phyloP scores from a whole-genome alignment of 1,139 yeast species.

The Saccharomycopsis hybrid region DNA sequence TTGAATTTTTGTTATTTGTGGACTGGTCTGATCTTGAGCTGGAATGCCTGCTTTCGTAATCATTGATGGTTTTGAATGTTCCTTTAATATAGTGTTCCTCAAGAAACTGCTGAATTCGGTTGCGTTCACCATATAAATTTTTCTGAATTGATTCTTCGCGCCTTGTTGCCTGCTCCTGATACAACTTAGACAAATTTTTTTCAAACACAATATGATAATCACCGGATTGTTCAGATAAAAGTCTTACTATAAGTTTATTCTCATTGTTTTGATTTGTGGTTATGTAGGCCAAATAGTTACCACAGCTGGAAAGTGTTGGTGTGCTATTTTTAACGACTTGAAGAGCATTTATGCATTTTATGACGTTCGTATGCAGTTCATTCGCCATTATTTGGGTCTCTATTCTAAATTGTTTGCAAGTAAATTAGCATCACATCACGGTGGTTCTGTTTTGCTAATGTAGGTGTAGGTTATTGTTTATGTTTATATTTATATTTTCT shows the following conservation, averaged over 20 bases:
- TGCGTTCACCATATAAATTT: neutral
- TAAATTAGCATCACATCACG: no score
- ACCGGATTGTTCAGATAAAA: neutral
- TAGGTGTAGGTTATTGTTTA: no score
- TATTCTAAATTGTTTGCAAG: no score
- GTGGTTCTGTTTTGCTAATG: no score
- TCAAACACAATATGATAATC: conserved; percentile 7
- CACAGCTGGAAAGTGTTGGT: conserved; percentile 14
- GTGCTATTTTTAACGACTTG: neutral
- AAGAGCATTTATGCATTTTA: conserved; percentile 3
- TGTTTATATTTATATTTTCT: no score
- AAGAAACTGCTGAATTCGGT: conserved; percentile 4
- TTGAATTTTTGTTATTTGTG: no score
- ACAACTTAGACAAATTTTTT: conserved; percentile 4
- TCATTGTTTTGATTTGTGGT: neutral
- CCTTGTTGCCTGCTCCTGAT: neutral
- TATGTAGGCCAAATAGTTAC: conserved; percentile 14
- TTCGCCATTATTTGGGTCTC: no score
- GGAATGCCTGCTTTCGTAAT: neutral
- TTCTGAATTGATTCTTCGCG: neutral
- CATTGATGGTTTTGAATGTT: conserved; percentile 6
- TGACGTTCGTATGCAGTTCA: neutral
- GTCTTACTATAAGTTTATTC: conserved; percentile 12
- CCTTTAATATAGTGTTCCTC: conserved; percentile 6
- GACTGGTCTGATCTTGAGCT: no score